Evolutionary conservation across 768 basidiomycete species (phyloP).

Genomic region (Rubroboletus satanas): DNA sequence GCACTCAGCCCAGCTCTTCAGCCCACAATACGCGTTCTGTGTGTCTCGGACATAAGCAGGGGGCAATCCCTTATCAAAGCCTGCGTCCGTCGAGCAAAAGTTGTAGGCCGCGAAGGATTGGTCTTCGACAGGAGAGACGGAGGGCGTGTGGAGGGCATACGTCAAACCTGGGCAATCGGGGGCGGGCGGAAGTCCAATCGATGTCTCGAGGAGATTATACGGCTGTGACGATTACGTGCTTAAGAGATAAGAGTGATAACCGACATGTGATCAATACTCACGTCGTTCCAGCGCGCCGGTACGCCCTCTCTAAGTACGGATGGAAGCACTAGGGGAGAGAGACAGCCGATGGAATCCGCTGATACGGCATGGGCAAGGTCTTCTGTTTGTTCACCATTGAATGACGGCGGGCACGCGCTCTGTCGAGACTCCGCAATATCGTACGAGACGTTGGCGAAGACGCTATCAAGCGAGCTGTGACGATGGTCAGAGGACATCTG

Average conservation of each 20-base stretch:
- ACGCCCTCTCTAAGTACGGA: constrained; percentile 28
- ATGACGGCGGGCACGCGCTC: constrained; percentile 7
- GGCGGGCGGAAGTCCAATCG: constrained; percentile 26
- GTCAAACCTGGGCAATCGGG: constrained; percentile 21
- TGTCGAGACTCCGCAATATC: constrained; percentile 24
- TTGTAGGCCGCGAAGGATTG: constrained; percentile 21
- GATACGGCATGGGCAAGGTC: constrained; percentile 21
- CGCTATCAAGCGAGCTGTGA: constrained; percentile 27
- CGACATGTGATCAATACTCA: constrained; percentile 18
- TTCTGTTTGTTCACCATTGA: constrained; percentile 21
- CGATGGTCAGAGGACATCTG: constrained; percentile 15
- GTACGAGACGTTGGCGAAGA: constrained; percentile 31
- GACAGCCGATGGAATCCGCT: constrained; percentile 23
- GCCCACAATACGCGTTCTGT: constrained; percentile 20
- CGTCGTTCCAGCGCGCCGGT: constrained; percentile 34
- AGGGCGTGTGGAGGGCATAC: constrained; percentile 25
- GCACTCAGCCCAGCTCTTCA: constrained; percentile 30
- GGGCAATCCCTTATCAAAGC: constrained; percentile 10
- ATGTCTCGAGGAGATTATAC: constrained; percentile 33
- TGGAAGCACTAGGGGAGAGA: constrained; percentile 31
- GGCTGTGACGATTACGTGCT: constrained; percentile 27
- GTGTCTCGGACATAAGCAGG: constrained; percentile 13
- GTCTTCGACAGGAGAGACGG: constrained; percentile 25
- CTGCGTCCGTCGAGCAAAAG: constrained; percentile 9
- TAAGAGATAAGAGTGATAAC: constrained; percentile 8